These are phyloP conservation scores for Calocera viscosa DNA, from an alignment of 768 basidiomycete genomes.

Conservation along the genomic window DNA sequence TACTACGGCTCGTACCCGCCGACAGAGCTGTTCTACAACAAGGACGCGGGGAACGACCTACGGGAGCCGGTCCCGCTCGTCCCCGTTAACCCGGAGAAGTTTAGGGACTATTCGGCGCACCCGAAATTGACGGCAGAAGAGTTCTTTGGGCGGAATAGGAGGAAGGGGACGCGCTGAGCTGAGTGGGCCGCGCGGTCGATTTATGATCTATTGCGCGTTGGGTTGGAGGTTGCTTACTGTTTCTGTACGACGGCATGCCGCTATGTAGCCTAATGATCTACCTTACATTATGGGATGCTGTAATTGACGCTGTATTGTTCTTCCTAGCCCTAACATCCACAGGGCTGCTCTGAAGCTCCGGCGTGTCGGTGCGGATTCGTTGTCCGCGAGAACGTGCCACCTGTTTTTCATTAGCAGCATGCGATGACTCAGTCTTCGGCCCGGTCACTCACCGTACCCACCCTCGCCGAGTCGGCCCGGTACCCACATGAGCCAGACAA, in stretches of 20 bases:
- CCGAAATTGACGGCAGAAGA: not conserved
- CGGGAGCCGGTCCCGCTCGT: not conserved
- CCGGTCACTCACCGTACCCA: too few relatives aligned
- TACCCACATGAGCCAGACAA: too few relatives aligned
- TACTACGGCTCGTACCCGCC: not conserved
- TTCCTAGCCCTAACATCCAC: too few relatives aligned
- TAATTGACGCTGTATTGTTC: not conserved
- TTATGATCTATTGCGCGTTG: not conserved
- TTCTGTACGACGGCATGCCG: too few relatives aligned
- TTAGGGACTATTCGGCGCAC: constrained; percentile 6
- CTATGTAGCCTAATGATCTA: not conserved
- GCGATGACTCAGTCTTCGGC: too few relatives aligned
- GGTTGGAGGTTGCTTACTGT: not conserved
- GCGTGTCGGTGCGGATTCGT: too few relatives aligned
- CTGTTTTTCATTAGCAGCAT: too few relatives aligned
- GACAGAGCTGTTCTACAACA: not conserved
- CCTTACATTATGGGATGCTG: not conserved
- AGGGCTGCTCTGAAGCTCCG: too few relatives aligned
- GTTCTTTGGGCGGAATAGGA: constrained; percentile 3
- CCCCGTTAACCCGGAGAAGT: not conserved
- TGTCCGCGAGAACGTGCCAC: too few relatives aligned
- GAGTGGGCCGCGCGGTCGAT: not conserved
- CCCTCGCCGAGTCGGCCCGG: too few relatives aligned
- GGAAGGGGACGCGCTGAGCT: not conserved
- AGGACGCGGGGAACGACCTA: not conserved